Percentiles rank a stretch among this genome's conserved stretches.
These are phyloP conservation scores for Coemansia sp. DNA, from an alignment of 192 early-diverging fungal species.

Conservation along the genomic window DNA sequence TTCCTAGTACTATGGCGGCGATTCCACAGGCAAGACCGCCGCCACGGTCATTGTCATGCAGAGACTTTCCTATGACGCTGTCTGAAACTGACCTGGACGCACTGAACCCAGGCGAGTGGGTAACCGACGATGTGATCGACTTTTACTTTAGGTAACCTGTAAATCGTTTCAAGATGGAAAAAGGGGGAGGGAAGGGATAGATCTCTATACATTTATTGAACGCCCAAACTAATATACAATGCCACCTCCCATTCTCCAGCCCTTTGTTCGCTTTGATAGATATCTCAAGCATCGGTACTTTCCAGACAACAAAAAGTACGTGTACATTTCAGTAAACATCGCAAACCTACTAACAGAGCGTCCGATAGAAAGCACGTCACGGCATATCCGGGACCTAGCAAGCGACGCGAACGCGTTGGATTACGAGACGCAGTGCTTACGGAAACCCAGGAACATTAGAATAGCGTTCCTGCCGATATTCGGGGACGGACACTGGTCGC, in stretches of 20 bases:
- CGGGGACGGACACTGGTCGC: conserved; percentile 52
- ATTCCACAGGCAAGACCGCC: neutral
- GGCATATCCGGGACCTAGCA: conserved; percentile 32
- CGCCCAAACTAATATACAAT: too few species aligned
- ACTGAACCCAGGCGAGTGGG: conserved; percentile 44
- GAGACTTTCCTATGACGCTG: conserved; percentile 40
- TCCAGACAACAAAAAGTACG: conserved; percentile 43
- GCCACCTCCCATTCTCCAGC: neutral
- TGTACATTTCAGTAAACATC: conserved; percentile 40
- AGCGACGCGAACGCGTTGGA: conserved; percentile 46
- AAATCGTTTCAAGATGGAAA: neutral
- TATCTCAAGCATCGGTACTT: conserved; percentile 48
- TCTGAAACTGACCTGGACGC: conserved; percentile 43
- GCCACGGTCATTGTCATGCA: conserved; percentile 18
- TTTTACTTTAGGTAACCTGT: conserved; percentile 39
- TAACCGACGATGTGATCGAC: conserved; percentile 52
- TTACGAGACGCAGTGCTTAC: conserved; percentile 33
- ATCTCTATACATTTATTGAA: too few species aligned
- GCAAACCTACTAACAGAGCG: conserved; percentile 45
- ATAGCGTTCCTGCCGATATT: conserved; percentile 53
- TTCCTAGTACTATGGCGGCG: neutral
- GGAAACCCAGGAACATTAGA: conserved; percentile 29
- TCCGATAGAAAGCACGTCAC: conserved; percentile 30
- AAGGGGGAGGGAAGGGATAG: too few species aligned
- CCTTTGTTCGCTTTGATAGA: conserved; percentile 8